Conservation (phyloP, 345 rosid genomes). For the Cardiospermum halicacabum region DNA sequence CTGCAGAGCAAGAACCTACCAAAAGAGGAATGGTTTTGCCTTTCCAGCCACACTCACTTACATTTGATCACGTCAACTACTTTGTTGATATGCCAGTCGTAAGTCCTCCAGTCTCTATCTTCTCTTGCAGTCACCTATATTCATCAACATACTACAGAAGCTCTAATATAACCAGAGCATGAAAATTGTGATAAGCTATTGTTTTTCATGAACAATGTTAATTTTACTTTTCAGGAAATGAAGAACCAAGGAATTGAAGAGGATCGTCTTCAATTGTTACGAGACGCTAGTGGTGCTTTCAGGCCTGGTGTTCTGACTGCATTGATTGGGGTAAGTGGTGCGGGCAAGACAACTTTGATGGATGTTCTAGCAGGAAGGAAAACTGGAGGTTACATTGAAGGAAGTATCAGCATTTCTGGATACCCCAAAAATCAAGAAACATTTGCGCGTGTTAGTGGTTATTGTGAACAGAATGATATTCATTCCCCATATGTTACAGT, state of each 20-base stretch:
- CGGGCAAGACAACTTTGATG: conserved; percentile 86
- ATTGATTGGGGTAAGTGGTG: conserved; percentile 77
- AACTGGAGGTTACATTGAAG: conserved; percentile 66
- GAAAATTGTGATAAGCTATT: not conserved
- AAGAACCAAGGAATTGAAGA: conserved; percentile 56
- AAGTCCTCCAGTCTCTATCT: conserved; percentile 15
- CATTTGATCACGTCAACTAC: conserved; percentile 63
- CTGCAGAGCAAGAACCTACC: conserved; percentile 10
- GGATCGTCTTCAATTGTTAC: conserved; percentile 53
- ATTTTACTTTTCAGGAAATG: conserved; percentile 52
- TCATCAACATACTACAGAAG: not conserved
- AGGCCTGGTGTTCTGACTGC: conserved; percentile 78
- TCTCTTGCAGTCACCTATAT: not conserved
- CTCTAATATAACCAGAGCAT: not conserved
- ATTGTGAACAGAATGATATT: conserved; percentile 80
- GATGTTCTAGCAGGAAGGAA: conserved; percentile 76
- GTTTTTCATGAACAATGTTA: not conserved
- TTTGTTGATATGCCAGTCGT: conserved; percentile 81
- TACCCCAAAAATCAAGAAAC: conserved; percentile 72
- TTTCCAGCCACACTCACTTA: conserved; percentile 67
- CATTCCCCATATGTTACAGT: conserved; percentile 79
- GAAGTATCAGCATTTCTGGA: conserved; percentile 64
- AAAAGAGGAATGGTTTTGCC: conserved; percentile 69
- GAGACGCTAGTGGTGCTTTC: conserved; percentile 68
- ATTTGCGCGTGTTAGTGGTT: conserved; percentile 73